phyloP scores from a whole-genome alignment of 257 asterid genomes.

The Apocynum venetum region DNA sequence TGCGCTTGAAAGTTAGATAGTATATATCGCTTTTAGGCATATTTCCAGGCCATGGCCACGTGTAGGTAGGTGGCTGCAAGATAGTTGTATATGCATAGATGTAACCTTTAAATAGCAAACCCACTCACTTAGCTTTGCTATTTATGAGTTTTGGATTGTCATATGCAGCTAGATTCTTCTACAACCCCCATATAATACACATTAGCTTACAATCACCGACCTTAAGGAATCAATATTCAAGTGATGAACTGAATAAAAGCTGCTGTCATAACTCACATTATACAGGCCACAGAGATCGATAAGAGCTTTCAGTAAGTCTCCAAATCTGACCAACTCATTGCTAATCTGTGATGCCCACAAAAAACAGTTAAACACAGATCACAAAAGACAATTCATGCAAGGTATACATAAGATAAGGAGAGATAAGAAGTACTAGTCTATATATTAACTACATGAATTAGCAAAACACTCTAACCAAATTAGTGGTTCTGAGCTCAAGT shows the following conservation, averaged over 20 bases:
- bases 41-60: background rate
- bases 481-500: background rate
- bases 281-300: constrained; percentile 60
- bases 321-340: constrained; percentile 46
- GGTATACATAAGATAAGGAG: background rate
- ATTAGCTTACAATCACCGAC: background rate
- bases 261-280: constrained; percentile 53
- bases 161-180: background rate
- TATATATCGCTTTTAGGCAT: background rate
- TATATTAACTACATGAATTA: background rate
- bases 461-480: background rate
- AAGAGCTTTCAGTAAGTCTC: constrained; percentile 67
- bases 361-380: constrained; percentile 8
- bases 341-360: constrained; percentile 52
- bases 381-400: background rate
- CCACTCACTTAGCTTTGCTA: background rate
- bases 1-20: background rate
- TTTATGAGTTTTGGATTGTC: background rate
- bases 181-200: background rate
- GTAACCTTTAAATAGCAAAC: background rate
- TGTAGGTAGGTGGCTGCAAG: background rate
- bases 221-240: background rate
- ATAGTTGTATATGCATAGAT: background rate
- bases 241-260: background rate
- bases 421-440: background rate